Evolutionary conservation across 2,329 filamentous ascomycete genomes (phyloP).

Genomic region (Arthrobotrys sinensis): DNA sequence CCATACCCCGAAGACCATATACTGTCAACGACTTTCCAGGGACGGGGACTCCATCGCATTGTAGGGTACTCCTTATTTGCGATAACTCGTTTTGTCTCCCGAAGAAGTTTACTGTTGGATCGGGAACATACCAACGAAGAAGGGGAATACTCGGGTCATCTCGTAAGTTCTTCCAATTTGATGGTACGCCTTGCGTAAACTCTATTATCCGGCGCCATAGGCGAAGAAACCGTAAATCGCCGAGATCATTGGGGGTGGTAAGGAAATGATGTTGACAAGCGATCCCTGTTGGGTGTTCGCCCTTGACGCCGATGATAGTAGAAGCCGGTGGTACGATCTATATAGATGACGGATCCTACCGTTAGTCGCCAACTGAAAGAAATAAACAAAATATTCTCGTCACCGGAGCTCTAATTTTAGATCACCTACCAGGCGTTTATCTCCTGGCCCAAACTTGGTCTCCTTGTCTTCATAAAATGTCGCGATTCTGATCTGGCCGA

Average conservation of each 20-base stretch:
- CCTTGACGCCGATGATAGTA: slow-evolving; percentile 13
- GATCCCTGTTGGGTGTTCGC: neutral
- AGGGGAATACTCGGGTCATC: no score
- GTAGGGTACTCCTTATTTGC: neutral
- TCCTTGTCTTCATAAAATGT: neutral
- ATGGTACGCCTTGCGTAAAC: neutral
- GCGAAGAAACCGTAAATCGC: neutral
- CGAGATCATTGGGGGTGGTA: neutral
- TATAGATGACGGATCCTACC: neutral
- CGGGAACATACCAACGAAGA: neutral
- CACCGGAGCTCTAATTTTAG: neutral
- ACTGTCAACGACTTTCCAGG: neutral
- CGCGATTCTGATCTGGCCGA: neutral
- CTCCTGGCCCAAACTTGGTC: neutral
- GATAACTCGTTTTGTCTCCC: neutral
- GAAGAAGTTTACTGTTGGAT: neutral
- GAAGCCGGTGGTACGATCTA: slow-evolving; percentile 1
- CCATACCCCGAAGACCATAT: neutral
- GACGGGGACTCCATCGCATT: neutral
- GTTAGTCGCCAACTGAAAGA: no score
- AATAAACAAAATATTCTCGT: no score
- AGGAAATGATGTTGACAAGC: slow-evolving; percentile 1
- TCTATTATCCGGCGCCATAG: slow-evolving; percentile 3
- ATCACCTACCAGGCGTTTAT: neutral
- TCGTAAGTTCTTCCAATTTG: neutral